Evolutionary conservation across 2,329 filamentous ascomycete genomes (phyloP).

Genomic region (Westerdykella sp.): DNA sequence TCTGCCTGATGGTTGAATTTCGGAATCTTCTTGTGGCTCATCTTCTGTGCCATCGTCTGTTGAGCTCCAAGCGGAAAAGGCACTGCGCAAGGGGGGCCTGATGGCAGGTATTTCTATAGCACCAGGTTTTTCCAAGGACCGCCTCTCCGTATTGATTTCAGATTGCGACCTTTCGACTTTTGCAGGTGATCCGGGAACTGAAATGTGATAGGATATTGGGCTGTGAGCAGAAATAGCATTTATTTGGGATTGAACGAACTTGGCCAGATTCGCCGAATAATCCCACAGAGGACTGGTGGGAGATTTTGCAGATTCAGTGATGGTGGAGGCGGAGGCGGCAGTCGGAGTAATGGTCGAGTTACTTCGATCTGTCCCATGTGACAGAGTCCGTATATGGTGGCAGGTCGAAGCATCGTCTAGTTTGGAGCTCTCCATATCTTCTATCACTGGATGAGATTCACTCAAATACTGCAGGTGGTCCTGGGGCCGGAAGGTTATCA

Average conservation of each 20-base stretch:
- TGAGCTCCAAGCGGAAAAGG: conserved; percentile 36
- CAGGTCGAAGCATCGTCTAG: conserved; percentile 5
- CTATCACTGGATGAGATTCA: neutral
- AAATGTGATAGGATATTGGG: conserved; percentile 16
- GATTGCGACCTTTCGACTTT: conserved; percentile 8
- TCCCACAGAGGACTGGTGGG: conserved; percentile 20
- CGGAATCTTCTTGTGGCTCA: conserved; percentile 16
- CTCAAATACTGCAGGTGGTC: conserved; percentile 29
- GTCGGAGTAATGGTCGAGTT: conserved; percentile 21
- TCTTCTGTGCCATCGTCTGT: conserved; percentile 29
- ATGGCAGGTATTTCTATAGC: conserved; percentile 27
- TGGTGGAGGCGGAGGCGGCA: neutral
- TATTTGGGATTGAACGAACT: conserved; percentile 31
- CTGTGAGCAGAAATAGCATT: conserved; percentile 31
- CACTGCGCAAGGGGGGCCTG: conserved; percentile 28
- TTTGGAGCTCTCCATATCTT: no score
- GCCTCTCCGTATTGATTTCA: conserved; percentile 11
- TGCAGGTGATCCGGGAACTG: conserved; percentile 22
- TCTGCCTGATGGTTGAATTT: conserved; percentile 1
- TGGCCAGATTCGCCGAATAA: conserved; percentile 34
- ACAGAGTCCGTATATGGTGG: conserved; percentile 23
- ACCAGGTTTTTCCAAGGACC: conserved; percentile 17
- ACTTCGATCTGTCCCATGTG: conserved; percentile 26
- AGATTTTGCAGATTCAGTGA: neutral
- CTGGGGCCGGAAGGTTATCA: conserved; percentile 21